Base-by-base conservation (phyloP, 2,329 filamentous ascomycete species). In the Neonectria magnoliae region DNA sequence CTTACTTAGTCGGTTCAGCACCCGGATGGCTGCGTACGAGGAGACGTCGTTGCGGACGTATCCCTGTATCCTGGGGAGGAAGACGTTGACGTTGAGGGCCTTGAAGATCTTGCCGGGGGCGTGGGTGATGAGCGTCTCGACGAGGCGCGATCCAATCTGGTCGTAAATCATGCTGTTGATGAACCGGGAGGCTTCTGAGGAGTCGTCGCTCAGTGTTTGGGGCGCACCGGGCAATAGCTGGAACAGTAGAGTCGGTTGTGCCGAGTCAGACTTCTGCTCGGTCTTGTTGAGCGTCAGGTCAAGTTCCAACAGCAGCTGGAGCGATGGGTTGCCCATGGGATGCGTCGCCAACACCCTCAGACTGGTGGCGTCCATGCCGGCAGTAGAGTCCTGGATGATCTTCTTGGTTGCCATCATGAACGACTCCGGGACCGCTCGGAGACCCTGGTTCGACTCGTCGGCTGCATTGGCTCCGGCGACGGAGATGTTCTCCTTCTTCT, bases 101-200 rank as follows among this genome's bases (percentile, higher is more conserved):
- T 97, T 98, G 87, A 98, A 99, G 36, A 94, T 81, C 79, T 96
- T 97, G 47, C 93, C 94, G 0, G 96, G 94, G 16, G 91, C 89
- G 75, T 91, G 87, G 27, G 90, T 87, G 68, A 98, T 88, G 67
- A 99, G 90, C 0, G 91, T 93, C 81, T 99, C 96, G 22, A 98
- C 85, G 2, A 99, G 84, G 48, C 95, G 91, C 4, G 95, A 98
- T 16, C 96, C 96, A 56, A 98, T 90, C 2, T 91, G 86, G 75
- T 98, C 94, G 78, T 98, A 98, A 27, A 98, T 84, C 76, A 98
- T 87, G 60, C 92, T 90, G 73, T 92, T 94, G 76, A 98, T 87
- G 76, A 98, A 97, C 16, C 86, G 83, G 11, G 88, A 86, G 4
- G 92, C 91, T 53, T 90, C 91, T 36, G 93, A 92, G 2, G 88